These are phyloP conservation scores for Trichophyton rubrum DNA, from an alignment of 2,329 filamentous ascomycete species.

Conservation along the genomic window DNA sequence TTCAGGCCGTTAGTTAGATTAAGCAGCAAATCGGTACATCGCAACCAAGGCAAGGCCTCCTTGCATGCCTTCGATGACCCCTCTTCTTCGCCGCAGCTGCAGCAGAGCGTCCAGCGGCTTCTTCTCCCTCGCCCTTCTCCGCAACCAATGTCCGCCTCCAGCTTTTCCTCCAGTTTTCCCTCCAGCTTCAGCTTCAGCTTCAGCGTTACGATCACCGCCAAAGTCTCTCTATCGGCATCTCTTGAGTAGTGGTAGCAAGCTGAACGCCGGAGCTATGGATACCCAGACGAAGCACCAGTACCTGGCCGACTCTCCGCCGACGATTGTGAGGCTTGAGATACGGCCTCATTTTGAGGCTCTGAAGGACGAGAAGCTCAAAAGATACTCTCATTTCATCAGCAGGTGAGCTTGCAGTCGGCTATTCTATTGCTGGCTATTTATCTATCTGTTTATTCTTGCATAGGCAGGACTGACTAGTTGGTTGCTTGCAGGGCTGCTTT, in stretches of 20 bases:
- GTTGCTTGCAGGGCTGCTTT: constrained; percentile 53
- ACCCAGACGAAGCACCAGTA: constrained; percentile 49
- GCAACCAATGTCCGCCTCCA: not conserved
- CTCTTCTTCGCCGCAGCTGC: constrained; percentile 12
- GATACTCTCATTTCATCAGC: constrained; percentile 84
- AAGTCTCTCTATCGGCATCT: constrained; percentile 1
- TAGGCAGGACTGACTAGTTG: not conserved
- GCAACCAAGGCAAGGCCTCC: not conserved
- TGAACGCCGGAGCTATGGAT: constrained; percentile 24
- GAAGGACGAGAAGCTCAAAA: constrained; percentile 52
- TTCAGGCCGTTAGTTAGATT: too few relatives aligned
- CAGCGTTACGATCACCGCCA: not conserved
- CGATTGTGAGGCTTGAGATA: constrained; percentile 76
- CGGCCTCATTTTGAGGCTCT: constrained; percentile 75
- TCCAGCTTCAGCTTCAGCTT: not conserved
- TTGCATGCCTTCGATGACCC: constrained; percentile 10
- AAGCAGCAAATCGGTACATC: not conserved
- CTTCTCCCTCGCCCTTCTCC: not conserved
- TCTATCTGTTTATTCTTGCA: not conserved
- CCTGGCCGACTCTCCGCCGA: constrained; percentile 80
- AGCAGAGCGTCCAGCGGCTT: constrained; percentile 5
- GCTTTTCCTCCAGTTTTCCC: not conserved
- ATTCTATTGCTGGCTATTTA: too few relatives aligned
- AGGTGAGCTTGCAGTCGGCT: constrained; percentile 38
- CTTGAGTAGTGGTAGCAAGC: constrained; percentile 20